Percentiles rank a stretch among this genome's conserved stretches.
Conservation (phyloP, 345 rosid species). For the Aegle marmelos region DNA sequence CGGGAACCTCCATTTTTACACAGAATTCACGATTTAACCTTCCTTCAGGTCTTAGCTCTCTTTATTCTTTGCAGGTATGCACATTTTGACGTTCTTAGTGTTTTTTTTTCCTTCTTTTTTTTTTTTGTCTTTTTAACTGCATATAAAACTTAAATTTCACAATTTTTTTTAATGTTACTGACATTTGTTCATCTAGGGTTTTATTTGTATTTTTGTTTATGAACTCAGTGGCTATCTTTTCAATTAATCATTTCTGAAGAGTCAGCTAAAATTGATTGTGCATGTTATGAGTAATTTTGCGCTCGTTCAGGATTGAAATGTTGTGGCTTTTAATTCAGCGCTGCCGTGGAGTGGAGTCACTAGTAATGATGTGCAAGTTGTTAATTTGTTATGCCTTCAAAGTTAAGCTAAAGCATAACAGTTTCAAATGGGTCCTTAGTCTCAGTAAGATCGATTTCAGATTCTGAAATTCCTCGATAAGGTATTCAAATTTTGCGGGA, state of each 20-base stretch:
- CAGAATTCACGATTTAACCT: slow-evolving; percentile 12
- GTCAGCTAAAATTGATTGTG: background rate
- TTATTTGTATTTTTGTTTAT: background rate
- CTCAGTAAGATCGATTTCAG: background rate
- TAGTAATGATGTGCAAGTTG: too few species aligned
- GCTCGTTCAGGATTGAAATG: too few species aligned
- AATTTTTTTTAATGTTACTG: background rate
- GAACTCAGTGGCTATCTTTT: background rate
- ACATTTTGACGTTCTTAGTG: background rate
- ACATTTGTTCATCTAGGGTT: too few species aligned
- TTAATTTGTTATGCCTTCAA: too few species aligned
- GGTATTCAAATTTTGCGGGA: background rate
- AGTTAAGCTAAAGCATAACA: too few species aligned
- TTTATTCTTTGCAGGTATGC: slow-evolving; percentile 50
- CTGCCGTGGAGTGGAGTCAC: too few species aligned
- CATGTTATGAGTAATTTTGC: background rate
- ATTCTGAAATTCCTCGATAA: background rate
- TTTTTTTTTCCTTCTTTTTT: background rate
- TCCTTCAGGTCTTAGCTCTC: slow-evolving; percentile 31
- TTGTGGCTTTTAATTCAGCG: too few species aligned
- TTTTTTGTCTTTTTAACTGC: too few species aligned
- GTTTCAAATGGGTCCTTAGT: background rate
- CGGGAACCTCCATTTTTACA: slow-evolving; percentile 29
- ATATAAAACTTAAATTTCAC: background rate
- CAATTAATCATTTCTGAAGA: background rate